Base-by-base conservation (phyloP, 306 rosid genomes). In the Cucumis sativus region DNA sequence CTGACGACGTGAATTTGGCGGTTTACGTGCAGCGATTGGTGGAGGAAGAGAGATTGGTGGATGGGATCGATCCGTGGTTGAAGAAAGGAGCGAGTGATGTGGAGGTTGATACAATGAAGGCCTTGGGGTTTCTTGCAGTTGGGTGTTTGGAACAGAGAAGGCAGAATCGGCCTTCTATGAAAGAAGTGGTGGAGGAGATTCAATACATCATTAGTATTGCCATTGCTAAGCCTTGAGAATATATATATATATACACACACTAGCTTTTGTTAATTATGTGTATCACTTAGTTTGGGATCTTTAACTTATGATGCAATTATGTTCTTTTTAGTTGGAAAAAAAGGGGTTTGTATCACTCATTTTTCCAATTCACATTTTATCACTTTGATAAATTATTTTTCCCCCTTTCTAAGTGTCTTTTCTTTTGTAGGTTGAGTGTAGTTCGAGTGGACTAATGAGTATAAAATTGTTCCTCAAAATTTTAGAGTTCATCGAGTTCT, bases 101-200 rank as follows among this genome's bases (percentile, higher is more conserved):
- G 20, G 96, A 87, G 82, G 18, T 88, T 55, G 98, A 93, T 30
- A 88, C 96, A 0, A 91, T 89, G 93, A 91, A 88, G 89, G 97
- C 97, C 0, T 28, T 93, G 80, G 93, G 87, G 2, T 86, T 88
- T 83, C 76, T 91, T 74, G 98, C 97, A 3, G 52, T 91, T 78
- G 88, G 92, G 9, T 93, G 97, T 81, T 87, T 93, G 87, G 97
- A 93, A 80, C 93, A 89, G 59, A 81, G 85, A 15, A 83, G 98
- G 80, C 98, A 91, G 87, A 89, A 89, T 20, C 84, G 93, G 5
- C 98, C 97, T 81, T 93, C 93, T 0, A 93, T 89, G 97, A 93
- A 87, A 79, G 96, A 91, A 82, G 91, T 91, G 0, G 45, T 80
- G 0, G 96, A 87, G 82, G 97, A 91, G 89, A 88, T 93, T 41